These are phyloP conservation scores for Metrosideros polymorpha DNA, from an alignment of 441 rosid species.

Conservation along the genomic window DNA sequence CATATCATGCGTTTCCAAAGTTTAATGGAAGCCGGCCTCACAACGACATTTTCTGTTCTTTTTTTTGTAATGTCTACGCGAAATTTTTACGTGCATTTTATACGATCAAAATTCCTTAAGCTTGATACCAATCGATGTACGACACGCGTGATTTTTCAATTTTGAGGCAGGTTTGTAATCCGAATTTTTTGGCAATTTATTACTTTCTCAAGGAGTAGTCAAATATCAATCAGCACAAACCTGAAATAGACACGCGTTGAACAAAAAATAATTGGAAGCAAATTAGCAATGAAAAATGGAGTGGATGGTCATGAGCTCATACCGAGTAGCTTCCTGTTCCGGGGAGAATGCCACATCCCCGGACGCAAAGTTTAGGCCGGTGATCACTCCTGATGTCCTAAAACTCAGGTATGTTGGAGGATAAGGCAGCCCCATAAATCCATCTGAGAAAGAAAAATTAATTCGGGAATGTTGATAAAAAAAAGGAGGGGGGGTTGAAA, in stretches of 20 bases:
- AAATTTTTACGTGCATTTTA: background rate
- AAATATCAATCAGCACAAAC: background rate
- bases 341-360: constrained; percentile 4
- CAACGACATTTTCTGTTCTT: background rate
- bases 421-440: constrained; percentile 2
- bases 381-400: background rate
- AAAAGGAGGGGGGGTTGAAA: too few relatives aligned
- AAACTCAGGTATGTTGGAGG: background rate
- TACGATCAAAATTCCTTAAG: background rate
- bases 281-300: background rate
- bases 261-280: background rate
- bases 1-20: background rate
- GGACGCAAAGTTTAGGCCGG: constrained; percentile 8
- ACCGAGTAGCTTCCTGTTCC: background rate
- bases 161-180: background rate
- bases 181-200: background rate
- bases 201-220: background rate
- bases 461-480: background rate
- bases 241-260: background rate
- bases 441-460: background rate
- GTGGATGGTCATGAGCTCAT: background rate
- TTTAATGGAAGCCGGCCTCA: background rate
- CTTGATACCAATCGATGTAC: accelerated
- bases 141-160: background rate
- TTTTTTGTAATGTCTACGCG: background rate